Conservation (phyloP, 176 grass and related monocot genomes). For the Elaeis guineensis region DNA sequence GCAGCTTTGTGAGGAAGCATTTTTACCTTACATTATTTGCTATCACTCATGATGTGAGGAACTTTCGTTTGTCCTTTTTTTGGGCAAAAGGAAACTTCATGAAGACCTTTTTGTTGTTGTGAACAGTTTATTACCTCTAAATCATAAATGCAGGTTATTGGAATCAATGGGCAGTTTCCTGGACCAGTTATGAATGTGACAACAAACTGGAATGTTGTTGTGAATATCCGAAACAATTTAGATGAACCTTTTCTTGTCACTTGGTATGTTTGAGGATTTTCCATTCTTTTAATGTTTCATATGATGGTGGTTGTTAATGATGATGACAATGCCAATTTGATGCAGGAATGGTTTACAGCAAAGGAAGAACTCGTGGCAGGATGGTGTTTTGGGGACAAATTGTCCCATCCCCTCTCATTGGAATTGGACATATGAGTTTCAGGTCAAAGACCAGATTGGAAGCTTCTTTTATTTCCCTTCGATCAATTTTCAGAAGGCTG, state of each 20-base stretch:
- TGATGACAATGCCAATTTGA: conserved; percentile 2
- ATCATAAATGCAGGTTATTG: conserved; percentile 51
- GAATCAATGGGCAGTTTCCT: conserved; percentile 65
- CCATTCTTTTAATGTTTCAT: conserved; percentile 8
- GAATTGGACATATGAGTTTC: conserved; percentile 93
- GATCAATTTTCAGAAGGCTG: conserved; percentile 42
- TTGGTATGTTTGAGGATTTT: conserved; percentile 23
- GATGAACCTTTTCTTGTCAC: conserved; percentile 94
- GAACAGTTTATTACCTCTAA: conserved; percentile 1
- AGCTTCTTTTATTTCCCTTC: conserved; percentile 75
- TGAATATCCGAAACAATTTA: conserved; percentile 73
- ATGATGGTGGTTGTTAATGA: neutral
- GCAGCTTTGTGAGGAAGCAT: too few relatives aligned
- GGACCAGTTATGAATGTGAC: conserved; percentile 74
- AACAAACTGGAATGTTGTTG: conserved; percentile 90
- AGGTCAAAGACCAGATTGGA: conserved; percentile 84
- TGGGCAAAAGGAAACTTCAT: neutral
- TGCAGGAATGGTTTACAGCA: conserved; percentile 72
- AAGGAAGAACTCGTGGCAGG: conserved; percentile 70
- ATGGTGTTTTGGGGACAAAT: conserved; percentile 80
- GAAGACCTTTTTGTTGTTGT: neutral
- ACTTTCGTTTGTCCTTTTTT: neutral
- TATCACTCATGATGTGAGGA: too few relatives aligned
- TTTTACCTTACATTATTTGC: too few relatives aligned
- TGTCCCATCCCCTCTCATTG: conserved; percentile 70